Percentiles rank a stretch among this genome's conserved stretches.
Conservation (phyloP, 1,284 basidiomycete genomes). For the Ceratobasidium sp. region DNA sequence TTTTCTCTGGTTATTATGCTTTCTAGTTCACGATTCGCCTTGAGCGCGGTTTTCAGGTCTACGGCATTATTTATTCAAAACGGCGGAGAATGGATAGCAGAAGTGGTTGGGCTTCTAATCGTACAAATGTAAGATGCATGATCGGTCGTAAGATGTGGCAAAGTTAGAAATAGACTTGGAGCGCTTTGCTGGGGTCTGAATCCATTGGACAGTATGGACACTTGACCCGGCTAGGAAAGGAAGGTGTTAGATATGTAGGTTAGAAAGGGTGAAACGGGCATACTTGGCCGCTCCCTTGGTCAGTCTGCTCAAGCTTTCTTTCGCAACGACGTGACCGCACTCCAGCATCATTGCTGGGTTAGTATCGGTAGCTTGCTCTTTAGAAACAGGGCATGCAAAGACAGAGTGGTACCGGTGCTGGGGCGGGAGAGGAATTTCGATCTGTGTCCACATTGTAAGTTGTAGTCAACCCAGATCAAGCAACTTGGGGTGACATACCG, state of each 20-base stretch:
- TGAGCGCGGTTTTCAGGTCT: conserved; percentile 1
- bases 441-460: conserved; percentile 57
- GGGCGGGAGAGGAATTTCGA: conserved; percentile 87
- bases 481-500: conserved; percentile 60
- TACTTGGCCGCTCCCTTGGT: conserved; percentile 80
- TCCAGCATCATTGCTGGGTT: conserved; percentile 98
- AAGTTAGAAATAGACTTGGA: conserved; percentile 73
- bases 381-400: conserved; percentile 96
- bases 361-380: conserved; percentile 89
- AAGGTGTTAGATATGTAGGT: conserved; percentile 5
- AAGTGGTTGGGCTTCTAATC: neutral
- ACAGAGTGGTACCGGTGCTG: conserved; percentile 94
- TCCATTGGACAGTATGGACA: conserved; percentile 90
- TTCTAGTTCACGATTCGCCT: neutral
- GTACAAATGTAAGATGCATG: conserved; percentile 26
- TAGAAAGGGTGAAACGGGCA: conserved; percentile 50
- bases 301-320: conserved; percentile 84
- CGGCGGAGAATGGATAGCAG: conserved; percentile 5
- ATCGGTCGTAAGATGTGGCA: conserved; percentile 1
- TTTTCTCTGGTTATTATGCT: neutral
- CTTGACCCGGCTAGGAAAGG: conserved; percentile 69
- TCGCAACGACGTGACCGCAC: conserved; percentile 92
- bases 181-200: conserved; percentile 62
- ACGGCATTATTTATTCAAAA: conserved; percentile 34
- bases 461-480: conserved; percentile 5